Base-by-base conservation (phyloP, 371 early-diverging fungal species). In the Lichtheimia ramosa region DNA sequence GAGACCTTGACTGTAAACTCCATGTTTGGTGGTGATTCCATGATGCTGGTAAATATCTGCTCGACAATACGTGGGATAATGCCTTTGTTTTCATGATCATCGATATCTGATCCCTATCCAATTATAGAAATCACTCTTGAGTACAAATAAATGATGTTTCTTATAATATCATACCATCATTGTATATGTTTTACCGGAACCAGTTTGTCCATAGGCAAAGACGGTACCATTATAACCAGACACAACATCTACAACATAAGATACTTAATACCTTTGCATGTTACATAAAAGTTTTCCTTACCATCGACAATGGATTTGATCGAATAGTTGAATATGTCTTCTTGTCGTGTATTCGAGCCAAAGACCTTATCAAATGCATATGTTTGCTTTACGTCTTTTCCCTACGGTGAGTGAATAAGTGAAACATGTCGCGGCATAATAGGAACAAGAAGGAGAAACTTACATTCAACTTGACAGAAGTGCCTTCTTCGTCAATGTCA, bases 121-220 rank as follows among this genome's bases (percentile, higher is more conserved):
- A 34, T 34, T 34, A 34, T 34, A 10, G 10, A 34, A 34, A 34
- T 34, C 8, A 34, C 34, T 14, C 2, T 25, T 28, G 18, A 13
- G 18, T 16, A 34, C 15, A 65, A 53, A 89, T 91, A 89, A 92
- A 49, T 91, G 39, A 53, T 91, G 51, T 82, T 73, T 20, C 14
- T 43, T 41, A 41, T 15, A 21, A 46, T 15, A 48, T 18, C 16
- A 46, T 75, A 87, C 88, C 93, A 94, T 92, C 97, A 99, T 96
- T 13, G 97, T 97, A 77, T 91, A 91, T 10, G 97, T 97, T 81
- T 98, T 98, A 64, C 98, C 99, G 48, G 89, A 87, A 56, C 96
- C 96, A 2, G 95, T 95, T 71, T 95, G 96, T 59, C 96, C 96
- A 71, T 95, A 98, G 34, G 96, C 96, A 71, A 99, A 96, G 42